Base-by-base conservation (phyloP, 2,329 filamentous ascomycete genomes). In the Teratosphaeriaceae sp. region DNA sequence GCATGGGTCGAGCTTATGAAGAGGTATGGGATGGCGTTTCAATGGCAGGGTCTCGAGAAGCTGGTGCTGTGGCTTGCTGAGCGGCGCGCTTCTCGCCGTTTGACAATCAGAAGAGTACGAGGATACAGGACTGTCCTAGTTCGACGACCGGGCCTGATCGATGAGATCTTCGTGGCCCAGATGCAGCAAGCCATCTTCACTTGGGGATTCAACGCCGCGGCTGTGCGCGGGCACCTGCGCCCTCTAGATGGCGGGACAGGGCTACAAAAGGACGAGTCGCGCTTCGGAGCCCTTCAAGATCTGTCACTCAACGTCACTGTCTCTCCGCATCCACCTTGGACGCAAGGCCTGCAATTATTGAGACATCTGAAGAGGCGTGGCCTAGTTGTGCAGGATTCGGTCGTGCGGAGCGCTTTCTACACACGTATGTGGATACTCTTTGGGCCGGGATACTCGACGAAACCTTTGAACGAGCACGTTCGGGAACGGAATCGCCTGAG, bases 1-100 rank as follows among this genome's bases (percentile, higher is more conserved):
- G 2, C 60, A 49, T 84, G 80, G 80, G 60, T 64, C 36, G 78
- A 82, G 54, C 65, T 80, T 8, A 55, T 84, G 31, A 75, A 75
- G 35, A 71, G 79, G 21, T 70, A 77, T 35, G 80, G 79, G 3
- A 81, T 79, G 74, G 58, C 65, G 7, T 65, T 71, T 6, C 66
- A 70, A 13, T 70, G 78, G 54, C 55, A 69, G 12, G 72, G 76
- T 23, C 62, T 82, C 5, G 66, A 69, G 45, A 67, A 68, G 18
- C 63, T 80, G 20, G 65, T 72, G 11, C 51, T 74, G 33, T 75
- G 70, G 75, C 66, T 84, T 3, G 65, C 68, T 4, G 56, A 50
- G 9, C 45, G n/a, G 37, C n/a, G n/a, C n/a, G n/a, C n/a, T n/a
- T n/a, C n/a, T 16, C 16, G 16, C 15, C 9, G 7, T 34, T n/a